A percentile compares a stretch with the other conserved stretches of the same genome.
phyloP scores from a whole-genome alignment of 306 rosid genomes.

The Lablab purpureus region DNA sequence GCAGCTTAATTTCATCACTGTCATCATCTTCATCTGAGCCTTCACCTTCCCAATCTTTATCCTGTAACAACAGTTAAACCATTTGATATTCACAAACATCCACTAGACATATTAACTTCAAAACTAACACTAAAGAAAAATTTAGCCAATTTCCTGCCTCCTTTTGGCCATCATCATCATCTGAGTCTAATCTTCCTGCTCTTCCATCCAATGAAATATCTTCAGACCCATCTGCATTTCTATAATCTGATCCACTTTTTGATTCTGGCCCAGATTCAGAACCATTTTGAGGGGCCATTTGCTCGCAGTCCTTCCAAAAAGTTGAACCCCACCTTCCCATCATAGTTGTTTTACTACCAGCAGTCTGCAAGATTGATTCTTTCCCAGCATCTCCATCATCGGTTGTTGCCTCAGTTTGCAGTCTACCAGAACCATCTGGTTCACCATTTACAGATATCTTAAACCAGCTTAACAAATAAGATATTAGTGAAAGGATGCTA shows the following conservation, averaged over 20 bases:
- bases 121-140: conserved; percentile 36
- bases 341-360: conserved; percentile 72
- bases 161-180: conserved; percentile 74
- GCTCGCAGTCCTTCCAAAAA: conserved; percentile 97
- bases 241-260: conserved; percentile 76
- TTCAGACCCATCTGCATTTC: conserved; percentile 72
- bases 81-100: conserved; percentile 42
- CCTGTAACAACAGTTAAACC: conserved; percentile 62
- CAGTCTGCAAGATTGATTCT: conserved; percentile 60
- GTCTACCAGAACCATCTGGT: conserved; percentile 59
- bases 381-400: conserved; percentile 59
- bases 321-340: conserved; percentile 94
- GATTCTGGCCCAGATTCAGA: conserved; percentile 84
- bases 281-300: conserved; percentile 69
- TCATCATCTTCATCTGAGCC: conserved; percentile 80
- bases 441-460: conserved; percentile 52
- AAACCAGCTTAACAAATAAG: not conserved
- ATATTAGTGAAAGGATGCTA: not conserved
- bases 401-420: conserved; percentile 66
- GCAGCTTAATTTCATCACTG: conserved; percentile 54
- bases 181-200: conserved; percentile 77
- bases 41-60: conserved; percentile 88
- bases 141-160: conserved; percentile 60
- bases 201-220: conserved; percentile 73
- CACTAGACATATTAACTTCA: conserved; percentile 29